Percentiles rank a stretch among this genome's conserved stretches.
Conservation (phyloP, 2,329 filamentous ascomycete genomes). For the Penicillium sp. region DNA sequence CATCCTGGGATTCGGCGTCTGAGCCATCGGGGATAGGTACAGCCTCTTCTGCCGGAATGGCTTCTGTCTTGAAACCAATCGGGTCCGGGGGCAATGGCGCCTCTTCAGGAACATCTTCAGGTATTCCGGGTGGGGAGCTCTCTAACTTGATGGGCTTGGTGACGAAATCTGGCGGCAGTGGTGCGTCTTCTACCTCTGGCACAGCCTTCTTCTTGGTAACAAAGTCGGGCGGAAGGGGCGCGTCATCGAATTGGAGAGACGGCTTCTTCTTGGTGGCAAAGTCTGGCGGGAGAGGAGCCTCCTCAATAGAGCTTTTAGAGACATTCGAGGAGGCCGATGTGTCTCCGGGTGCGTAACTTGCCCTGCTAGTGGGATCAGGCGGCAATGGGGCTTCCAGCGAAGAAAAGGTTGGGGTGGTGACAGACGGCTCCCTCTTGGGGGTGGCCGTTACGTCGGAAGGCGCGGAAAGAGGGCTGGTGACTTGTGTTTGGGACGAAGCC, state of each 20-base stretch:
- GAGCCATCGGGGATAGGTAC: conserved; percentile 39
- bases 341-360: conserved; percentile 49
- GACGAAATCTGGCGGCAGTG: conserved; percentile 28
- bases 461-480: conserved; percentile 32
- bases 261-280: conserved; percentile 13
- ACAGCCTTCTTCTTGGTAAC: conserved; percentile 7
- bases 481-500: conserved; percentile 21
- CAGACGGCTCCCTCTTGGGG: conserved; percentile 37
- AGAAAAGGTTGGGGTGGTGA: conserved; percentile 35
- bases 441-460: conserved; percentile 37
- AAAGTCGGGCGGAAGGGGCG: conserved; percentile 27
- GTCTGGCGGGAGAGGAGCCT: conserved; percentile 41
- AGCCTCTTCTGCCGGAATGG: conserved; percentile 22
- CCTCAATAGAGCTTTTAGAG: conserved; percentile 44
- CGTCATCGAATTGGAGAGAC: conserved; percentile 1
- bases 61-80: conserved; percentile 21
- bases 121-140: conserved; percentile 9
- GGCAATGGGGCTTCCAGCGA: conserved; percentile 45
- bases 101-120: conserved; percentile 25
- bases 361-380: conserved; percentile 51
- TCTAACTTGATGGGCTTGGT: conserved; percentile 19
- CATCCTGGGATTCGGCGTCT: conserved; percentile 34
- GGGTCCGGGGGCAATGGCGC: conserved; percentile 32
- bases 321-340: conserved; percentile 50
- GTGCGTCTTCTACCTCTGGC: conserved; percentile 4